phyloP scores from a whole-genome alignment of 345 rosid species.

The Eucalyptus globulus region DNA sequence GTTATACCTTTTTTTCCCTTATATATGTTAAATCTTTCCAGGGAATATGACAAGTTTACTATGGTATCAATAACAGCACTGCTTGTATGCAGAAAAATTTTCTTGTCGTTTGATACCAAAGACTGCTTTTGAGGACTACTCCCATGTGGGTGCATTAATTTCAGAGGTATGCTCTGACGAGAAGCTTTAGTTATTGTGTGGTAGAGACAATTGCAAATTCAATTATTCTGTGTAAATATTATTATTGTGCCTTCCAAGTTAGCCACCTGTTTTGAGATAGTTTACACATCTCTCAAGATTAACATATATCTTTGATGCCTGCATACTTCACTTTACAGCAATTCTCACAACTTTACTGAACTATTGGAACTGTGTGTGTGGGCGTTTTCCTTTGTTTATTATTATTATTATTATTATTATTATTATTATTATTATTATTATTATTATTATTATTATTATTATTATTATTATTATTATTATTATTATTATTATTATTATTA shows the following conservation, averaged over 20 bases:
- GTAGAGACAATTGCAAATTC: not conserved
- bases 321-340: not conserved
- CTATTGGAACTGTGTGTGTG: not conserved
- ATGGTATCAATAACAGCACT: not conserved
- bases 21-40: not conserved
- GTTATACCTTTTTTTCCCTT: not conserved
- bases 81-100: constrained; percentile 60
- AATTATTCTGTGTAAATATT: not conserved
- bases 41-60: not conserved
- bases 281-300: not conserved
- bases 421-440: no score
- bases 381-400: no score
- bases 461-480: no score
- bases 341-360: not conserved
- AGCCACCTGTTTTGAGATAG: not conserved
- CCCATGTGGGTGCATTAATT: constrained; percentile 86
- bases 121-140: constrained; percentile 84
- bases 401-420: no score
- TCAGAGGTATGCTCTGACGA: constrained; percentile 49
- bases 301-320: not conserved
- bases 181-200: not conserved
- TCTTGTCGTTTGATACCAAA: constrained; percentile 84
- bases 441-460: no score
- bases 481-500: no score
- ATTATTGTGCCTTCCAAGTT: not conserved